Evolutionary conservation across 1,284 basidiomycete genomes (phyloP).

Genomic region (Boletus albobrunnescens): DNA sequence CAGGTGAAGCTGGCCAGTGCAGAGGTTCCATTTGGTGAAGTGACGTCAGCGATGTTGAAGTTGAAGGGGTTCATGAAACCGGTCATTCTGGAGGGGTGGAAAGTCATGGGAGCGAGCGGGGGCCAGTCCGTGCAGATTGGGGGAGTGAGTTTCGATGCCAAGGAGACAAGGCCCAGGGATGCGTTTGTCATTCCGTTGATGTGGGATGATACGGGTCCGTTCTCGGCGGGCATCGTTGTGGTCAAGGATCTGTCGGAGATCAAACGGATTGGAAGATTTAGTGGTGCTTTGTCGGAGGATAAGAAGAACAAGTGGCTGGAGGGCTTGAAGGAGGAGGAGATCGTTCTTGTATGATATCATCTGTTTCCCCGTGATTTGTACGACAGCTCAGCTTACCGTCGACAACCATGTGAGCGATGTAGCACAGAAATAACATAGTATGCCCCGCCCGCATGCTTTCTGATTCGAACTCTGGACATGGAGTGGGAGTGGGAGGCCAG

Average conservation of each 20-base stretch:
- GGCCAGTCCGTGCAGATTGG: not conserved
- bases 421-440: no score
- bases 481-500: no score
- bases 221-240: not conserved
- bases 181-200: not conserved
- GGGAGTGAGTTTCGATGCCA: not conserved
- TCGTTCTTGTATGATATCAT: conserved; percentile 2
- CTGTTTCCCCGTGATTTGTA: no score
- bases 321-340: not conserved
- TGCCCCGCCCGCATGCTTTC: no score
- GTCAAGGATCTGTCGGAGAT: not conserved
- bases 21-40: not conserved
- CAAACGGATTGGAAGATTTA: not conserved
- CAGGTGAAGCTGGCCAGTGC: not conserved
- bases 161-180: not conserved
- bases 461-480: no score
- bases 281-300: not conserved
- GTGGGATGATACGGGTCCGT: not conserved
- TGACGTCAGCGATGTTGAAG: not conserved
- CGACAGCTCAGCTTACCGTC: no score
- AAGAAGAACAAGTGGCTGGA: not conserved
- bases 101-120: not conserved
- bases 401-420: no score
- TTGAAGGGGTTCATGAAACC: not conserved
- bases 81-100: not conserved